These are phyloP conservation scores for Plasmodium relictum DNA, from an alignment of 169 alveolate species.

Conservation along the genomic window DNA sequence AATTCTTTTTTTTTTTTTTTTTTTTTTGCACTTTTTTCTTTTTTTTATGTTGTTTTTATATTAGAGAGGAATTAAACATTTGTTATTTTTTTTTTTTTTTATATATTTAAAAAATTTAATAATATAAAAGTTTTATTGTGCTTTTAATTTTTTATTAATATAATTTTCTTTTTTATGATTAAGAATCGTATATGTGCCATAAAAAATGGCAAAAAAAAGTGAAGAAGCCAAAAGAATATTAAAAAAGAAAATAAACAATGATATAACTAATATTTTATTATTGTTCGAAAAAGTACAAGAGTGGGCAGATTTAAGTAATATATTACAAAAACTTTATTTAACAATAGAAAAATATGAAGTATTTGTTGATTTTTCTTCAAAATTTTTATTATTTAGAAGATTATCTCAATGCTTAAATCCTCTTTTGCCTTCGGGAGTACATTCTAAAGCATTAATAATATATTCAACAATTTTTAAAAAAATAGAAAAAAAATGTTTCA, in stretches of 20 bases:
- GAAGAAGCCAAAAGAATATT: slow-evolving; percentile 58
- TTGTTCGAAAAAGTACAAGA: slow-evolving; percentile 93
- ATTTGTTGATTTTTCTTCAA: slow-evolving; percentile 86
- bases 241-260: slow-evolving; percentile 78
- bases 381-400: slow-evolving; percentile 91
- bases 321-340: slow-evolving; percentile 89
- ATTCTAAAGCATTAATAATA: slow-evolving; percentile 92
- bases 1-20: too few species aligned
- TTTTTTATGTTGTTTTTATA: too few species aligned
- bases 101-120: not conserved
- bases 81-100: slow-evolving; percentile 1
- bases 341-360: slow-evolving; percentile 84
- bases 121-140: too few species aligned
- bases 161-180: not conserved
- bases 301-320: slow-evolving; percentile 95
- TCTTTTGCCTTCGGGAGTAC: slow-evolving; percentile 94
- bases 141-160: not conserved
- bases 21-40: too few species aligned
- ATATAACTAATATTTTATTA: slow-evolving; percentile 84
- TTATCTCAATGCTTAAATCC: slow-evolving; percentile 95
- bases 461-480: slow-evolving; percentile 91
- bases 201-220: slow-evolving; percentile 41
- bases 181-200: not conserved
- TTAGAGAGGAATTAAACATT: not conserved
- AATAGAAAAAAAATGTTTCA: slow-evolving; percentile 87